phyloP scores from a whole-genome alignment of 345 rosid species.

The Brassica cretica region DNA sequence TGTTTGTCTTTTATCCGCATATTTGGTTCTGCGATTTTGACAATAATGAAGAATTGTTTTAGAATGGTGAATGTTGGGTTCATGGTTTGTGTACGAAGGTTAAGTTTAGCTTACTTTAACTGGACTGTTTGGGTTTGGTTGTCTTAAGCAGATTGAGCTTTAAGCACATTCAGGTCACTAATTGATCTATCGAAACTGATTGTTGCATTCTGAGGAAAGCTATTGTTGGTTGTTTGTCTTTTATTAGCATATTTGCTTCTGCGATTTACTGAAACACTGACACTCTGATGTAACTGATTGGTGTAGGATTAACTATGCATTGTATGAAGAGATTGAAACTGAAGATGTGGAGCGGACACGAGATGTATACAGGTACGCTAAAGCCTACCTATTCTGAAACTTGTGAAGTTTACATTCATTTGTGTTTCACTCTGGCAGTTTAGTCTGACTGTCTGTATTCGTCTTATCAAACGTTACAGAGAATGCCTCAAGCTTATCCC shows the following conservation, averaged over 20 bases:
- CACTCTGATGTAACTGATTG: not conserved
- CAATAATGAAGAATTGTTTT: not conserved
- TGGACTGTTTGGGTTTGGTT: not conserved
- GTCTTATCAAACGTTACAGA: constrained; percentile 2
- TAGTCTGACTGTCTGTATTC: not conserved
- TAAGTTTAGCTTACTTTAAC: not conserved
- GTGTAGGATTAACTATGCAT: constrained; percentile 18
- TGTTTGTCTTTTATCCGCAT: too few relatives aligned
- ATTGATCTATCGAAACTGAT: too few relatives aligned
- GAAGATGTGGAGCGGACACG: constrained; percentile 17
- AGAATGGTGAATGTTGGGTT: not conserved
- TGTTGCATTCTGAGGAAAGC: not conserved
- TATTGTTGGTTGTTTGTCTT: constrained; percentile 13
- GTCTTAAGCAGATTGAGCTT: not conserved
- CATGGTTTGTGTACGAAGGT: not conserved
- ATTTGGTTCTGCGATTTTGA: too few relatives aligned
- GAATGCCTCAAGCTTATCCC: constrained; percentile 14
- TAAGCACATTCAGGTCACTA: not conserved
- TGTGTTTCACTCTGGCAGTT: constrained; percentile 1
- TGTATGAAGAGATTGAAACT: constrained; percentile 14
- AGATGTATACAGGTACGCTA: constrained; percentile 2
- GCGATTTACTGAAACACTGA: not conserved
- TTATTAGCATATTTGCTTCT: not conserved
- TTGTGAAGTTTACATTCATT: not conserved
- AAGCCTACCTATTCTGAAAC: not conserved